Evolutionary conservation across 805 yeast species (phyloP), one percentile per base, ranked within the genome.

Genomic region (Cephaloascus albidus): DNA sequence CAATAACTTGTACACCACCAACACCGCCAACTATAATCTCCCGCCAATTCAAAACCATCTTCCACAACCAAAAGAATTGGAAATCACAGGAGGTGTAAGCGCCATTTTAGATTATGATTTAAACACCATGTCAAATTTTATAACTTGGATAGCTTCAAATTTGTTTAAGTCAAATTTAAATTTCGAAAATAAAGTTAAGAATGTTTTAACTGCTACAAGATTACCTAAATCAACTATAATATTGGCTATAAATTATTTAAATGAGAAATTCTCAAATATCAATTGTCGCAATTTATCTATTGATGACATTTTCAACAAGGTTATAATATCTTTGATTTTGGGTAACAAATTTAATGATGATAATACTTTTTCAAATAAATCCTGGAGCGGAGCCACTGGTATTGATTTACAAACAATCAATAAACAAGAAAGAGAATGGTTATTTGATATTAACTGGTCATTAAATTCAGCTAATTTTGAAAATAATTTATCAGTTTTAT

Each of bases 351-450:
- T 87, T 58, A 87, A 89, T 56, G 97, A 90, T 61, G 98, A 90
- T 64, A 88, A 90, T 63, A 90, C 97, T 20, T 90, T 90, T 56
- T 87, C 95, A 44, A 90, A 90, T 63, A 81, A 79, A 53, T 86
- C 96, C 5, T 90, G 98, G 98, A 76, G 87, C 33, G 88, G 87
- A 45, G 97, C 97, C n/a, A 85, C 96, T 4, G 94, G 94, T 16
- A 71, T 90, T 45, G 60, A 75, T 4, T 68, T 85, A 36, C 53
- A 53, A 2, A 60, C 71, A 28, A 70, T 90, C 45, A 87, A 89
- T 52, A 51, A 55, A 15, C 63, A 76, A 44, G 98, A 90, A 64
- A 74, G 73, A 39, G 66, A 63, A 35, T 90, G 94, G 90, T 68
- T 86, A 43, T 50, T 54, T 8, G 65, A 68, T 27, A 68, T 81